These are phyloP conservation scores for Polytrichum formosum DNA, from an alignment of 225 moss, liverwort and hornwort genomes.

Conservation along the genomic window DNA sequence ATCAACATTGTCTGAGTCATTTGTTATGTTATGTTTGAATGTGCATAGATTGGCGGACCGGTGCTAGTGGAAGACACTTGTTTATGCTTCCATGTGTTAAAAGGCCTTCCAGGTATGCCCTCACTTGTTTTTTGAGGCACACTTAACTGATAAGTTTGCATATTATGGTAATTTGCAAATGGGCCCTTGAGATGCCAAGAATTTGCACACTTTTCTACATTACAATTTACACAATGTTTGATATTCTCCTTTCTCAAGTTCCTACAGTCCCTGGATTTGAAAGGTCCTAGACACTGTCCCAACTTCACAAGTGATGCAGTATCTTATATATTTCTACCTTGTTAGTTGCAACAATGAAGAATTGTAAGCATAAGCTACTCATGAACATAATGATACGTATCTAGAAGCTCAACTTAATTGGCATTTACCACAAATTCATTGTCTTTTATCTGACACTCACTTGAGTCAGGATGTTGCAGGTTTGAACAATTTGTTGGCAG, in stretches of 20 bases:
- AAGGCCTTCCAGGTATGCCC: constrained; percentile 86
- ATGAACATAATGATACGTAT: not conserved
- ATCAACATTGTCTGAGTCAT: not conserved
- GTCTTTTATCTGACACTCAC: too few relatives aligned
- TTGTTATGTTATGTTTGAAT: not conserved
- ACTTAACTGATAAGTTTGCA: too few relatives aligned
- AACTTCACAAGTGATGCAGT: too few relatives aligned
- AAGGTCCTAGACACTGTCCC: too few relatives aligned
- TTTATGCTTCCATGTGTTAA: constrained; percentile 90
- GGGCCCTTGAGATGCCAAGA: too few relatives aligned
- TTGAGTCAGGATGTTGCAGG: constrained; percentile 38
- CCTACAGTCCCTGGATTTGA: too few relatives aligned
- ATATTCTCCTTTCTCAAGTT: too few relatives aligned
- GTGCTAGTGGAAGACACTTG: constrained; percentile 99
- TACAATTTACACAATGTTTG: too few relatives aligned
- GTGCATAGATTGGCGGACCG: constrained; percentile 80
- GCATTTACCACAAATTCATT: too few relatives aligned
- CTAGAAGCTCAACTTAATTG: not conserved
- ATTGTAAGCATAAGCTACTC: not conserved
- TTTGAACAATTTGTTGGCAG: constrained; percentile 93
- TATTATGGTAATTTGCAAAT: too few relatives aligned
- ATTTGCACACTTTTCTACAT: too few relatives aligned
- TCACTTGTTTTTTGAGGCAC: not conserved
- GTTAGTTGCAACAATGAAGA: not conserved
- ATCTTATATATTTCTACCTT: too few relatives aligned